Evolutionary conservation across 1,284 basidiomycete species (phyloP).

Genomic region (Naganishia albida): DNA sequence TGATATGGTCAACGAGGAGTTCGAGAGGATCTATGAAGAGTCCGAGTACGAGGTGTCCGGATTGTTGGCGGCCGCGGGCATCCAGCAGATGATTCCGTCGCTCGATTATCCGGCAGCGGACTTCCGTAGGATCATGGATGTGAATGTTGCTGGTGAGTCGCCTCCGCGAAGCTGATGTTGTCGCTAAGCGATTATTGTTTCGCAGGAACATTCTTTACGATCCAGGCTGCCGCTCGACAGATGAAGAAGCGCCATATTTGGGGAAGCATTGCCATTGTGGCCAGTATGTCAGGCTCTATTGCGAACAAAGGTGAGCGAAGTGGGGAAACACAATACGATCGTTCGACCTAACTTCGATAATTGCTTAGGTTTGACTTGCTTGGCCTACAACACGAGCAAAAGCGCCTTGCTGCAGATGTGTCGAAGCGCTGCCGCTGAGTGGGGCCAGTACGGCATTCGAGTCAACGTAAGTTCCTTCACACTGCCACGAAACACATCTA

Average conservation of each 20-base stretch:
- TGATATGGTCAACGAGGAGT: slow-evolving; percentile 75
- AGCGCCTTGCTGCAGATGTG: slow-evolving; percentile 78
- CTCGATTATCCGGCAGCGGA: slow-evolving; percentile 68
- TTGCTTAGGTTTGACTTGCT: slow-evolving; percentile 62
- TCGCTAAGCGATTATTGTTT: too few relatives aligned
- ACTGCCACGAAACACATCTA: background rate
- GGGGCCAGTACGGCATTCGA: slow-evolving; percentile 68
- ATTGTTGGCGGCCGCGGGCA: slow-evolving; percentile 80
- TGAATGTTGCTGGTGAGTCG: slow-evolving; percentile 59
- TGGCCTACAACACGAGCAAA: slow-evolving; percentile 78
- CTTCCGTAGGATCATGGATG: slow-evolving; percentile 69
- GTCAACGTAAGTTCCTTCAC: slow-evolving; percentile 52
- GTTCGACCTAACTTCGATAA: too few relatives aligned
- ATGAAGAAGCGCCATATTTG: slow-evolving; percentile 70
- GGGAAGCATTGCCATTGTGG: slow-evolving; percentile 76
- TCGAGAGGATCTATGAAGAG: slow-evolving; percentile 66
- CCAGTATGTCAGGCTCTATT: slow-evolving; percentile 81
- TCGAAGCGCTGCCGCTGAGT: slow-evolving; percentile 79
- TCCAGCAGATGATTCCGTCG: slow-evolving; percentile 64
- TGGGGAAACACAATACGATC: too few relatives aligned
- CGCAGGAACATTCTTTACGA: slow-evolving; percentile 73
- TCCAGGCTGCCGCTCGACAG: slow-evolving; percentile 74
- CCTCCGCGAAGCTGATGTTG: background rate
- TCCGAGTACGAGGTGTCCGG: slow-evolving; percentile 81
- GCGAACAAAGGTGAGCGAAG: slow-evolving; percentile 64